Conservation (phyloP, 345 rosid species). For the Pistacia vera region DNA sequence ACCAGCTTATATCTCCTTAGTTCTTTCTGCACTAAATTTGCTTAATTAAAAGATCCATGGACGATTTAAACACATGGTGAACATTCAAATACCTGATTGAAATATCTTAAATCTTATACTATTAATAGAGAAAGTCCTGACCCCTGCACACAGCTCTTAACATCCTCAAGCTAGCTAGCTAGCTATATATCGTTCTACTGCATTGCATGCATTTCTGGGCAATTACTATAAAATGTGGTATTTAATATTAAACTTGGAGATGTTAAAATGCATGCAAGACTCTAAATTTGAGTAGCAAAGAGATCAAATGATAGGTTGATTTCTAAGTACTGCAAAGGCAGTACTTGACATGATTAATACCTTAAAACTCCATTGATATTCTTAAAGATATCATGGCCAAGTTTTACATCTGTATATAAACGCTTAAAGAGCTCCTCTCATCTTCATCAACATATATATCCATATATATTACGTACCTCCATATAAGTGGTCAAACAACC, state of each 20-base stretch:
- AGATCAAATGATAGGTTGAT: not conserved
- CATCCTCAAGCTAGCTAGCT: too few species aligned
- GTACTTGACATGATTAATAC: too few species aligned
- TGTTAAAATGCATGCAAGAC: not conserved
- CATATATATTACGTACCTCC: not conserved
- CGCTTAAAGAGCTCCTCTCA: not conserved
- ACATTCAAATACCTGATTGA: too few species aligned
- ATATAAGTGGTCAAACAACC: not conserved
- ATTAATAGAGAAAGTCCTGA: too few species aligned
- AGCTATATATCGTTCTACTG: too few species aligned
- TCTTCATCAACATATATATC: not conserved
- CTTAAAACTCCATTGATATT: not conserved
- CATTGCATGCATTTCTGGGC: not conserved
- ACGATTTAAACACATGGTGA: too few species aligned
- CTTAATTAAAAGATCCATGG: too few species aligned
- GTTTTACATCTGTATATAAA: not conserved
- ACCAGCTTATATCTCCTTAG: too few species aligned
- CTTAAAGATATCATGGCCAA: not conserved
- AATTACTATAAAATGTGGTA: not conserved
- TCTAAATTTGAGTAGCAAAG: not conserved
- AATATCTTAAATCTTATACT: too few species aligned
- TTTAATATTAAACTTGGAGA: not conserved
- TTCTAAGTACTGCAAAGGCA: not conserved
- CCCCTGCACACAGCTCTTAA: too few species aligned
- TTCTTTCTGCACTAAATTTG: too few species aligned